These are phyloP conservation scores for Myxozyma nipponensis DNA, from an alignment of 805 yeast species.

Conservation along the genomic window DNA sequence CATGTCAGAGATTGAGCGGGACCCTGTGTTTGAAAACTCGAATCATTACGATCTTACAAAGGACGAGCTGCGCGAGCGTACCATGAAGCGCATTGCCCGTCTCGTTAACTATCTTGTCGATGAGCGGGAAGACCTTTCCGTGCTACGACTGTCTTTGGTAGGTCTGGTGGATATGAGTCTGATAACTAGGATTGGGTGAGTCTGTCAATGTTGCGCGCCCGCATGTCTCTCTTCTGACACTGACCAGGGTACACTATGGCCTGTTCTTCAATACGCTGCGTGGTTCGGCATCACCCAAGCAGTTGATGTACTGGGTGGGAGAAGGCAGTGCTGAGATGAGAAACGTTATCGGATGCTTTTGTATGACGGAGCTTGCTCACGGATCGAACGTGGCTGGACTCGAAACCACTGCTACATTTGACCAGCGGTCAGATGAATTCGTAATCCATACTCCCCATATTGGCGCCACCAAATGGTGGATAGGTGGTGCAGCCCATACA, in stretches of 20 bases:
- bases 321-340: conserved; percentile 39
- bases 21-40: conserved; percentile 48
- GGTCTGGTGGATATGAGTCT: conserved; percentile 62
- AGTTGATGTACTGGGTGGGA: conserved; percentile 76
- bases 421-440: conserved; percentile 61
- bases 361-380: conserved; percentile 87
- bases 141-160: conserved; percentile 31
- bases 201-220: neutral
- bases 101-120: conserved; percentile 28
- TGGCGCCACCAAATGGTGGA: conserved; percentile 98
- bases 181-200: conserved; percentile 62
- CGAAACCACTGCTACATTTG: conserved; percentile 87
- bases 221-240: neutral
- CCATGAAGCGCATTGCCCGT: conserved; percentile 36
- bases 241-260: conserved; percentile 73
- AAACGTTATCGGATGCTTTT: conserved; percentile 72
- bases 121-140: conserved; percentile 33
- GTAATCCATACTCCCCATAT: conserved; percentile 79
- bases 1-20: conserved; percentile 49
- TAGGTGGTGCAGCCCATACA: conserved; percentile 95
- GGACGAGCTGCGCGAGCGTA: conserved; percentile 40
- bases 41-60: conserved; percentile 48
- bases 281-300: conserved; percentile 85
- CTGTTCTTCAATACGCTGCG: conserved; percentile 74
- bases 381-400: conserved; percentile 92